A percentile compares a stretch with the other conserved stretches of the same genome.
phyloP scores from a whole-genome alignment of 164 flowering plant genomes.

The Malania oleifera region DNA sequence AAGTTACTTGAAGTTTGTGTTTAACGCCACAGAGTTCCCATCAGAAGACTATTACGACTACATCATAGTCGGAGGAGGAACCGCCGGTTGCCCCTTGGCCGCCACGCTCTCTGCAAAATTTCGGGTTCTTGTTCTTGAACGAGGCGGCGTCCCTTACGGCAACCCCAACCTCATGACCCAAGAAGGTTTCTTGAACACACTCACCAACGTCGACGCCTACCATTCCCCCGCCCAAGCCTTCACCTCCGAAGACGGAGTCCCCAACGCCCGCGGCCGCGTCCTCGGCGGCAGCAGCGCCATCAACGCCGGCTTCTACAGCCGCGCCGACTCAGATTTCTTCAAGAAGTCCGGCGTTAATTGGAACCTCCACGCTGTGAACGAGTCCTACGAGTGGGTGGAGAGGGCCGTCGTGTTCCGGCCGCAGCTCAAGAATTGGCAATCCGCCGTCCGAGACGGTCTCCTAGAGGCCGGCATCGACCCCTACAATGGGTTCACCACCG shows the following conservation, averaged over 20 bases:
- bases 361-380: conserved; percentile 52
- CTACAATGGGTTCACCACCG: conserved; percentile 53
- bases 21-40: conserved; percentile 66
- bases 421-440: conserved; percentile 65
- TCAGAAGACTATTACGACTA: conserved; percentile 70
- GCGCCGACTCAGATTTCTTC: conserved; percentile 57
- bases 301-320: conserved; percentile 85
- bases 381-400: conserved; percentile 83
- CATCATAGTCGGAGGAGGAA: conserved; percentile 88
- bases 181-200: conserved; percentile 61
- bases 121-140: conserved; percentile 62
- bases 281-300: conserved; percentile 90
- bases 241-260: conserved; percentile 80
- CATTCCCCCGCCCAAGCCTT: conserved; percentile 75
- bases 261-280: conserved; percentile 74
- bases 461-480: conserved; percentile 65
- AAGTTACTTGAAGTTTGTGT: conserved; percentile 32
- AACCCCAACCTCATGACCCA: conserved; percentile 42
- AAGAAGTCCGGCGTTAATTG: conserved; percentile 37
- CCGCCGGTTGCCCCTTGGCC: conserved; percentile 89
- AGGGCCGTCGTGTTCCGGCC: conserved; percentile 56
- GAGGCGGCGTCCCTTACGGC: conserved; percentile 55
- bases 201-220: conserved; percentile 30
- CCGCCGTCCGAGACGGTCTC: conserved; percentile 58
- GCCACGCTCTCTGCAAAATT: conserved; percentile 58